Evolutionary conservation across 805 yeast species (phyloP).

Genomic region (Wickerhamiella slavikovae): DNA sequence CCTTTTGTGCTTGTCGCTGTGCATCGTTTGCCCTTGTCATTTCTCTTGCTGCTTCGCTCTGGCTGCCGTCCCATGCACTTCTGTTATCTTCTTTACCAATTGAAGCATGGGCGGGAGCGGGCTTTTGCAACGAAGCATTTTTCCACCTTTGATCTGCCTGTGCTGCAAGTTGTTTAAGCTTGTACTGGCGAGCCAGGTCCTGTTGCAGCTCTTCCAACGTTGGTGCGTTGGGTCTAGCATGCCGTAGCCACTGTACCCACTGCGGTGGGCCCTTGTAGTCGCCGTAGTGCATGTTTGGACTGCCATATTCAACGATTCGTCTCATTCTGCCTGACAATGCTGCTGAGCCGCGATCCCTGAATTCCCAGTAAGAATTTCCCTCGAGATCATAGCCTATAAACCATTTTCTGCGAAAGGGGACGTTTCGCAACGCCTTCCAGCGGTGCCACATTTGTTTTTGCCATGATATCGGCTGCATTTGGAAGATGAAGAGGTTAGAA

Average conservation of each 20-base stretch:
- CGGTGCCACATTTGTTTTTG: slow-evolving; percentile 17
- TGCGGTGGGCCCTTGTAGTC: slow-evolving; percentile 23
- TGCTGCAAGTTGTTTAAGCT: slow-evolving; percentile 29
- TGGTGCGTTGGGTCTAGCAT: slow-evolving; percentile 40
- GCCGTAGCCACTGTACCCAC: slow-evolving; percentile 68
- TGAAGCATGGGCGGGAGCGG: no score
- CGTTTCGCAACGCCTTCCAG: slow-evolving; percentile 38
- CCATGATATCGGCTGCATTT: slow-evolving; percentile 6
- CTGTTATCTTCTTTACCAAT: no score
- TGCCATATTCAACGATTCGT: slow-evolving; percentile 22
- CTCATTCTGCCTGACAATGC: slow-evolving; percentile 39
- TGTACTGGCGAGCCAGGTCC: slow-evolving; percentile 36
- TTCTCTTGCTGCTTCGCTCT: no score
- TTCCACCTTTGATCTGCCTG: slow-evolving; percentile 22
- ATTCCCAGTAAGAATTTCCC: slow-evolving; percentile 79
- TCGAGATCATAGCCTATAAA: slow-evolving; percentile 57
- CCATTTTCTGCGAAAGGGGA: slow-evolving; percentile 52
- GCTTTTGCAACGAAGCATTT: slow-evolving; percentile 11
- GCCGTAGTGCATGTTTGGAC: slow-evolving; percentile 18
- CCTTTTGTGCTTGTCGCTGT: no score
- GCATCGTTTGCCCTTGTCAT: no score
- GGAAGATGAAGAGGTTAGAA: not conserved
- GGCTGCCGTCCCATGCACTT: no score
- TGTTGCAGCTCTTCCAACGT: slow-evolving; percentile 36
- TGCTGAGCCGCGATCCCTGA: slow-evolving; percentile 30